Evolutionary conservation across 176 grass and related monocot species (phyloP), one percentile per base, ranked within the genome.

Genomic region (Avena sativa): DNA sequence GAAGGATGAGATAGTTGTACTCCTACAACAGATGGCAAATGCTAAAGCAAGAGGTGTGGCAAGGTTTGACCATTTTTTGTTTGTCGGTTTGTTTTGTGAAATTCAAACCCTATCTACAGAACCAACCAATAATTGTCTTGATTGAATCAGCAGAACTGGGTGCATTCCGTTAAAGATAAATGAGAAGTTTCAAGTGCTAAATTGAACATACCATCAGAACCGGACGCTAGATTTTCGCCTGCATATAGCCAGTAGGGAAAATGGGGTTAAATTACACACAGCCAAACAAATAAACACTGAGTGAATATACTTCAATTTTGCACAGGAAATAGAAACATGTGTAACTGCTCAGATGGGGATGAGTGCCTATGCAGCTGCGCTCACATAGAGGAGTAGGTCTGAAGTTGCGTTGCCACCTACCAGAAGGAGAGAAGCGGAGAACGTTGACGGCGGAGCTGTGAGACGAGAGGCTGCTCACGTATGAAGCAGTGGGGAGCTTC

Each of bases 401-500:
- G 17, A 8, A 57, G 55, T 3, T 21, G 32, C 10, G 2, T 38
- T 74, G 28, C 15, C n/a, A 8, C 36, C 12, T 78, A 99, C 97
- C 94, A 38, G 97, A 99, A 90, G 92, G 97, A 38, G 90, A 93
- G 89, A 99, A 99, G n/a, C 97, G 97, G 71, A 99, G 63, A 15
- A 90, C 80, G 89, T 99, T 99, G 15, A 99, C 89, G 49, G 92
- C 97, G 30, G 92, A 96, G 80, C 87, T 87, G 76, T 96, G 92
- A 13, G 93, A 91, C 19, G 89, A 94, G 85, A 99, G 92, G 55
- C 87, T 94, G 80, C 61, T 84, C 34, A 91, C 76, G 79, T 94
- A 99, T 26, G 83, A 89, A 57, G 87, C 94, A 12, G 92, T 94
- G n/a, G 92, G 94, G 80, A 93, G 90, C 78, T 91, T 91, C 88